These are phyloP conservation scores for Wickerhamomyces sydowiorum DNA, from an alignment of 805 yeast species.

Conservation along the genomic window DNA sequence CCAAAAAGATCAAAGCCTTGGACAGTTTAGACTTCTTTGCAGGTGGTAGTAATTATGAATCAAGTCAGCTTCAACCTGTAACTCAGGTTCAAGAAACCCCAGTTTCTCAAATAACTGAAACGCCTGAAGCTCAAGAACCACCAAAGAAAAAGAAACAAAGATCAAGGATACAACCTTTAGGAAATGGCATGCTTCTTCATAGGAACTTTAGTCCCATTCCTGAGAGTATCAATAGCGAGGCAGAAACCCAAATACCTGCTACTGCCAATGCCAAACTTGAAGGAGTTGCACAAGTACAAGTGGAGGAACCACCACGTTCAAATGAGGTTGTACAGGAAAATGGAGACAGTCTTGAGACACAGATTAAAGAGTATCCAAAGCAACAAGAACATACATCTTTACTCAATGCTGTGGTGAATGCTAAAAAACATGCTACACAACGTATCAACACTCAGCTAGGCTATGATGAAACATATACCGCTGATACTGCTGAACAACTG, in stretches of 20 bases:
- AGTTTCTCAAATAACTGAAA: no score
- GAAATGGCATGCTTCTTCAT: neutral
- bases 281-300: neutral
- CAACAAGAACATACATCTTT: slow-evolving; percentile 7
- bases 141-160: slow-evolving; percentile 6
- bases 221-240: neutral
- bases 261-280: neutral
- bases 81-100: neutral
- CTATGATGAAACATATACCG: slow-evolving; percentile 5
- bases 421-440: slow-evolving; percentile 17
- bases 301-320: neutral
- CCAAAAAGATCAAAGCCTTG: slow-evolving; percentile 24
- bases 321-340: neutral
- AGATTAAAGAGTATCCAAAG: neutral
- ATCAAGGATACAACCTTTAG: slow-evolving; percentile 4
- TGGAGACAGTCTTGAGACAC: neutral
- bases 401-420: slow-evolving; percentile 10
- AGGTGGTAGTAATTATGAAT: slow-evolving; percentile 25
- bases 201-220: neutral
- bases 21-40: slow-evolving; percentile 33
- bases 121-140: neutral
- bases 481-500: slow-evolving; percentile 24
- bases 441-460: slow-evolving; percentile 15
- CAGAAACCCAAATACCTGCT: neutral
- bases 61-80: slow-evolving; percentile 2